These are phyloP conservation scores for Dactylis glomerata DNA, from an alignment of 176 grass and related monocot genomes.

Conservation along the genomic window DNA sequence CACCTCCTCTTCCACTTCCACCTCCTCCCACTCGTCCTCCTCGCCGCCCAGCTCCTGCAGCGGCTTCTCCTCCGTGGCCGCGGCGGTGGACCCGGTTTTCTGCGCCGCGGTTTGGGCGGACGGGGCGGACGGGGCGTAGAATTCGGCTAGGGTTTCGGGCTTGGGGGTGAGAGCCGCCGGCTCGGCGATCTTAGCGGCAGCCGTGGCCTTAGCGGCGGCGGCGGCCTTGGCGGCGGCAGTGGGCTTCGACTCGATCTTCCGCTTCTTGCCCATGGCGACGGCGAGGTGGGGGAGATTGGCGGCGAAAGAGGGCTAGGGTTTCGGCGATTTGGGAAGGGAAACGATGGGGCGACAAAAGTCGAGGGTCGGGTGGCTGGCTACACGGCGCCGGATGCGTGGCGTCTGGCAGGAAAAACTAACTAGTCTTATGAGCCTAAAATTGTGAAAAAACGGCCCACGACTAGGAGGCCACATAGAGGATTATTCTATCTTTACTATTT, in stretches of 20 bases:
- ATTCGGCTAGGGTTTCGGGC: constrained; percentile 8
- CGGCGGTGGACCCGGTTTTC: neutral
- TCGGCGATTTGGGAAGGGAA: constrained; percentile 2
- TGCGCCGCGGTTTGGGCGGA: neutral
- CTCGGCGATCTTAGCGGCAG: neutral
- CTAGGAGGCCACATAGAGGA: no score
- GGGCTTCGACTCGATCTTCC: constrained; percentile 58
- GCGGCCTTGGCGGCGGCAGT: neutral
- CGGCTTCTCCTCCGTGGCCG: neutral
- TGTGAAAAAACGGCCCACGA: no score
- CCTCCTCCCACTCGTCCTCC: constrained; percentile 27
- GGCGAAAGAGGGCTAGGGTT: constrained; percentile 46
- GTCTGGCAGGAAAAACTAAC: no score
- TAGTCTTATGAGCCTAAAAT: no score
- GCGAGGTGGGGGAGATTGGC: neutral
- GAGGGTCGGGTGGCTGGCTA: neutral
- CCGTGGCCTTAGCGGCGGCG: neutral
- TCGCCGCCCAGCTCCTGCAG: constrained; percentile 2
- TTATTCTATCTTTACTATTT: no score
- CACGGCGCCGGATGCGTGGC: neutral
- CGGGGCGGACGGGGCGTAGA: neutral
- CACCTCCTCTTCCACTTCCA: constrained; percentile 35
- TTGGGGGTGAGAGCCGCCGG: neutral
- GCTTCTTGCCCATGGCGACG: constrained; percentile 81
- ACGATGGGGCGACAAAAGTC: neutral